Evolutionary conservation across 1,284 basidiomycete species (phyloP).

Genomic region (Stygiomarasmius scandens): DNA sequence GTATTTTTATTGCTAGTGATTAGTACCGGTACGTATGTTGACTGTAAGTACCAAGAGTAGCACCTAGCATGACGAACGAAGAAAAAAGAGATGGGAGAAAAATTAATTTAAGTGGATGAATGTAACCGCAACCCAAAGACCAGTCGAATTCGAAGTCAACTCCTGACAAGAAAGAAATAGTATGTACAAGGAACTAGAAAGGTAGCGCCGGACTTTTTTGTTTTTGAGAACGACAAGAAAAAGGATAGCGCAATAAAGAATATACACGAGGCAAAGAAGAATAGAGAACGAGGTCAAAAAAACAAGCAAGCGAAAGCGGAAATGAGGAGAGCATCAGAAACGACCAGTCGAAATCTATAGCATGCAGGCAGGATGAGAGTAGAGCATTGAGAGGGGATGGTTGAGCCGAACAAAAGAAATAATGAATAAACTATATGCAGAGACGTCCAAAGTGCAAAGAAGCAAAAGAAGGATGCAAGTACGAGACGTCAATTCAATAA

Average conservation of each 20-base stretch:
- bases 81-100: background rate
- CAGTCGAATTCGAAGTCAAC: constrained; percentile 8
- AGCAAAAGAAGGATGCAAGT: constrained; percentile 4
- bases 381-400: background rate
- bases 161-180: background rate
- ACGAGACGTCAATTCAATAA: constrained; percentile 6
- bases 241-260: no score
- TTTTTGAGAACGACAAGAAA: no score
- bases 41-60: no score
- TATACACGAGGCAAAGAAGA: no score
- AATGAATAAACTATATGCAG: constrained; percentile 13
- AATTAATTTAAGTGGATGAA: background rate
- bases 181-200: background rate
- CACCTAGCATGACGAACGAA: no score
- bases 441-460: constrained; percentile 12
- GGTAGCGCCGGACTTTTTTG: no score
- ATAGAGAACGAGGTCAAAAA: background rate
- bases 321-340: constrained; percentile 6
- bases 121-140: constrained; percentile 1
- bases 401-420: background rate
- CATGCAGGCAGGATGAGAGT: background rate
- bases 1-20: no score
- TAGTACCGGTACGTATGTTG: no score
- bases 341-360: constrained; percentile 17
- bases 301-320: background rate